Conservation (phyloP, 2,329 filamentous ascomycete species). For the Clonostachys solani region DNA sequence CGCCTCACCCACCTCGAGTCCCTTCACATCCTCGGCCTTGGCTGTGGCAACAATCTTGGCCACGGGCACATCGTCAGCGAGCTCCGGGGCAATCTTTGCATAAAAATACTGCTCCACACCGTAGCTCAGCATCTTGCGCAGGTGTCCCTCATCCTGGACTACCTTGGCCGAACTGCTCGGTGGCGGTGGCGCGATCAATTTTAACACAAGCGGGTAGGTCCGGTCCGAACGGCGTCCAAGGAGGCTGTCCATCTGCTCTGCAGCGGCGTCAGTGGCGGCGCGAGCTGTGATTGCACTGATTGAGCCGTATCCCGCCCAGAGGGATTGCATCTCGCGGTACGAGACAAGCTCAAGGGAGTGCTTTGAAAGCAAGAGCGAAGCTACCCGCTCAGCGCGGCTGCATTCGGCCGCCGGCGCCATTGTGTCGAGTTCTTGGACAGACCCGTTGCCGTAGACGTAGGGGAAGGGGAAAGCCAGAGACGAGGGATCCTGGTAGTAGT, state of each 20-base stretch:
- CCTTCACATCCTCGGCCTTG: constrained; percentile 11
- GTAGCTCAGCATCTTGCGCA: constrained; percentile 64
- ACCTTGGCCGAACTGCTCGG: neutral
- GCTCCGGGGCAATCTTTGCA: constrained; percentile 42
- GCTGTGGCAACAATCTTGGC: constrained; percentile 46
- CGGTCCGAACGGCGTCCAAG: constrained; percentile 2
- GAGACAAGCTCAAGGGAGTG: constrained; percentile 32
- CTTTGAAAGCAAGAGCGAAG: constrained; percentile 31
- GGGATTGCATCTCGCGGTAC: constrained; percentile 29
- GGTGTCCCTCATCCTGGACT: constrained; percentile 48
- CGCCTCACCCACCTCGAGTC: constrained; percentile 4
- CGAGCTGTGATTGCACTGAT: constrained; percentile 50
- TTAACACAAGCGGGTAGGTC: constrained; percentile 44
- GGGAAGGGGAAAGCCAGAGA: neutral
- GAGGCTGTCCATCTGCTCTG: neutral
- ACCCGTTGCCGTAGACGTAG: neutral
- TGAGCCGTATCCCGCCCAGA: constrained; percentile 50
- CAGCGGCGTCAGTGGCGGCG: constrained; percentile 13
- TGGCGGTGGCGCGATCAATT: constrained; percentile 52
- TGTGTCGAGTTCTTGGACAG: neutral
- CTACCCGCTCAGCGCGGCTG: constrained; percentile 16
- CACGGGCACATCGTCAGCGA: constrained; percentile 38
- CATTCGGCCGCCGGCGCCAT: neutral
- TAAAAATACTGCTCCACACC: constrained; percentile 66
- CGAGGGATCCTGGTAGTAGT: no score